Conservation (phyloP, 2,329 filamentous ascomycete species). For the Cyanodermella asteris region DNA sequence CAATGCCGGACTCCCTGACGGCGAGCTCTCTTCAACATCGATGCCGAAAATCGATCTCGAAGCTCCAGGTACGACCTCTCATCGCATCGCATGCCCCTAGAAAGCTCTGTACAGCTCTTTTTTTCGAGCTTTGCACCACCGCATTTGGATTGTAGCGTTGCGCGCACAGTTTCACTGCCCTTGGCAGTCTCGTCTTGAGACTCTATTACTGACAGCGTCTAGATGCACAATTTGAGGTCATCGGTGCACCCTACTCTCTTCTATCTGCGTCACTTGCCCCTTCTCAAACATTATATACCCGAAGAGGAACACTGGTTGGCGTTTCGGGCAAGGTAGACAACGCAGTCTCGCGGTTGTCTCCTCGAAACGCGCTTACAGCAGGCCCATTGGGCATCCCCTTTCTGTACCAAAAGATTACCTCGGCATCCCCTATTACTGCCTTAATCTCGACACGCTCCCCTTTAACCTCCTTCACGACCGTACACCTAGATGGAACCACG, state of each 20-base stretch:
- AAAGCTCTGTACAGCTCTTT: too few relatives aligned
- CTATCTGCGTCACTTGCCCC: conserved; percentile 83
- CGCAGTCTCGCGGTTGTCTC: conserved; percentile 69
- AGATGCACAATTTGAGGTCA: conserved; percentile 90
- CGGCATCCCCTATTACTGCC: conserved; percentile 69
- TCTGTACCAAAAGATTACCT: conserved; percentile 75
- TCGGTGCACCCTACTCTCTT: conserved; percentile 79
- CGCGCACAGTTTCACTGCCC: too few relatives aligned
- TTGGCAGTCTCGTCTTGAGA: too few relatives aligned
- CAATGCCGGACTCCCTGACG: too few relatives aligned
- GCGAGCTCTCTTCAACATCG: too few relatives aligned
- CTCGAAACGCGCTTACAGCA: conserved; percentile 66
- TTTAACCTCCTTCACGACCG: conserved; percentile 63
- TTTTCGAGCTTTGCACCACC: too few relatives aligned
- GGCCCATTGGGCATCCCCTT: conserved; percentile 74
- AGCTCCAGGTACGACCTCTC: too few relatives aligned
- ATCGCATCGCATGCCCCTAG: too few relatives aligned
- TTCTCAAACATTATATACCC: conserved; percentile 81
- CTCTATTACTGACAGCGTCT: too few relatives aligned
- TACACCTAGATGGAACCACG: conserved; percentile 77
- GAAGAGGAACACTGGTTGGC: conserved; percentile 74
- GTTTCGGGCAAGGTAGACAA: conserved; percentile 81
- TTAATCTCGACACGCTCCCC: conserved; percentile 74
- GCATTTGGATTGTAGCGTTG: too few relatives aligned
- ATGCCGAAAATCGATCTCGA: too few relatives aligned